Percentiles rank a stretch among this genome's conserved stretches.
These are phyloP conservation scores for Boletus rufocinnamomeus DNA, from an alignment of 768 basidiomycete species.

Conservation along the genomic window DNA sequence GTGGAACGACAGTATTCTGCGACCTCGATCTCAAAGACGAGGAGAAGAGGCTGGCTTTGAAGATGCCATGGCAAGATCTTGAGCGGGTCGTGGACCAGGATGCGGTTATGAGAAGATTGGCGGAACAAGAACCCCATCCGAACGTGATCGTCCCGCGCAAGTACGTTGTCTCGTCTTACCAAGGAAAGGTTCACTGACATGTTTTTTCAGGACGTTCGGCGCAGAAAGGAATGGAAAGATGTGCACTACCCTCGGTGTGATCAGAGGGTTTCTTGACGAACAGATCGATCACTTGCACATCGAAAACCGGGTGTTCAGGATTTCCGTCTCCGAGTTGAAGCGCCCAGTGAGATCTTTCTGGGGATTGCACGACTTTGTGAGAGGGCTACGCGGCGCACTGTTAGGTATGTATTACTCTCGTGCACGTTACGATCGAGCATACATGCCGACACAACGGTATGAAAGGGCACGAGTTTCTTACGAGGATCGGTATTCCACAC, in stretches of 20 bases:
- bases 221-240: neutral
- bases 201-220: neutral
- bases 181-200: neutral
- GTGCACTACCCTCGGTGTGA: conserved; percentile 2
- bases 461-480: conserved; percentile 21
- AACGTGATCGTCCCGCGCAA: conserved; percentile 1
- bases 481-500: neutral
- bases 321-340: conserved; percentile 3
- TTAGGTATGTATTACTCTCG: neutral
- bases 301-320: conserved; percentile 7
- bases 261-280: conserved; percentile 8
- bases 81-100: neutral
- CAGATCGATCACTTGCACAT: neutral
- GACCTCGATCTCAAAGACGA: neutral
- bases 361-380: conserved; percentile 21
- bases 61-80: conserved; percentile 12
- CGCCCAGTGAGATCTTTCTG: conserved; percentile 19
- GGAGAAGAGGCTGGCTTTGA: neutral
- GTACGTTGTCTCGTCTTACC: neutral
- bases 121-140: neutral
- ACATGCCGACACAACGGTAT: neutral
- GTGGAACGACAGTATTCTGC: conserved; percentile 8
- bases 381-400: neutral
- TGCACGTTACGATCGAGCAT: neutral
- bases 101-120: neutral